phyloP scores from a whole-genome alignment of 2,329 filamentous ascomycete species.

The Aureobasidium lini region DNA sequence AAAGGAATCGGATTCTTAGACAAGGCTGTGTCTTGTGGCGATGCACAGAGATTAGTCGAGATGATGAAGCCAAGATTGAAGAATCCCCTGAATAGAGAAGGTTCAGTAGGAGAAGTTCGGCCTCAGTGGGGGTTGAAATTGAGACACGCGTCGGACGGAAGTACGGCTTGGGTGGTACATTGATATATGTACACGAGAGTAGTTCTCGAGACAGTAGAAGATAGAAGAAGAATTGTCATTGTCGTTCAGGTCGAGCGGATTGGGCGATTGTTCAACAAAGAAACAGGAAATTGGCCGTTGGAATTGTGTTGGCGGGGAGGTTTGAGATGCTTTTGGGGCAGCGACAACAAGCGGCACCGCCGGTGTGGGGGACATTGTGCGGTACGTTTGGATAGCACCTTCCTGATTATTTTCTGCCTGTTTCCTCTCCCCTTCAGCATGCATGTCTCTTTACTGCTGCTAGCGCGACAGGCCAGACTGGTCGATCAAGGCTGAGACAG shows the following conservation, averaged over 20 bases:
- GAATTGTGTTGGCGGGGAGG: neutral
- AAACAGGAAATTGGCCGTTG: constrained; percentile 11
- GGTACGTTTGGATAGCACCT: neutral
- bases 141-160: constrained; percentile 5
- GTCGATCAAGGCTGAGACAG: constrained; percentile 6
- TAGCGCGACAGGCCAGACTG: neutral
- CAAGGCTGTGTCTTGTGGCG: constrained; percentile 8
- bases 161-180: neutral
- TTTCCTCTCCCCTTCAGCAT: neutral
- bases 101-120: neutral
- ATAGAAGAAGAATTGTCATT: neutral
- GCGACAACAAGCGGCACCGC: neutral
- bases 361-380: neutral
- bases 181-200: neutral
- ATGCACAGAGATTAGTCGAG: neutral
- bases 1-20: neutral
- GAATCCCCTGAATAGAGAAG: neutral
- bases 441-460: neutral
- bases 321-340: neutral
- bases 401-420: neutral
- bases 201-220: neutral
- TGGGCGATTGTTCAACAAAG: constrained; percentile 5
- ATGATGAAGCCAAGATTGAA: neutral
- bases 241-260: neutral
- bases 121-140: neutral